These are phyloP conservation scores for Penicillium egyptiacum DNA, from an alignment of 495 filamentous ascomycete species.

Conservation along the genomic window DNA sequence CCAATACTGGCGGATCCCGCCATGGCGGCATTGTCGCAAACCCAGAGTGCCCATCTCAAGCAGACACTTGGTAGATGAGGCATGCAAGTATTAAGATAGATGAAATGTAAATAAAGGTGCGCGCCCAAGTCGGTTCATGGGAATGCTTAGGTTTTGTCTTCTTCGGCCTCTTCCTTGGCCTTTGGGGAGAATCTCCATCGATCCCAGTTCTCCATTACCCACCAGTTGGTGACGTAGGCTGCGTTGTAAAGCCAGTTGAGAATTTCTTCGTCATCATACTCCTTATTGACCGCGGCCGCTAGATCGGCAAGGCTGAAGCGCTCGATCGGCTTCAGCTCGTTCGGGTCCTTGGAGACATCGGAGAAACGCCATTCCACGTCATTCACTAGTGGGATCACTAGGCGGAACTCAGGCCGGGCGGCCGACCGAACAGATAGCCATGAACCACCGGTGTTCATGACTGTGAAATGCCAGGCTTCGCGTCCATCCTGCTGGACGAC, in stretches of 20 bases:
- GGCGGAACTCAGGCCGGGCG: slow-evolving; percentile 38
- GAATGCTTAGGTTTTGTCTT: slow-evolving; percentile 2
- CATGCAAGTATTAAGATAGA: slow-evolving; percentile 14
- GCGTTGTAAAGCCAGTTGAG: slow-evolving; percentile 47
- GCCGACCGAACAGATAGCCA: slow-evolving; percentile 47
- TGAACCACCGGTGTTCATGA: slow-evolving; percentile 53
- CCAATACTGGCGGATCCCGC: neutral
- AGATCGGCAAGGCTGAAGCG: slow-evolving; percentile 41
- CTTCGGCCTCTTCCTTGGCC: neutral
- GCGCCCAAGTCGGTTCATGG: neutral
- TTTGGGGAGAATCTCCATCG: slow-evolving; percentile 19
- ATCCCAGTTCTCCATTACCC: slow-evolving; percentile 43
- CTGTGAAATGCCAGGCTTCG: slow-evolving; percentile 50
- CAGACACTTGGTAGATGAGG: neutral
- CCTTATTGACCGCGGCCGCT: slow-evolving; percentile 27
- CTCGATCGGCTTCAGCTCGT: slow-evolving; percentile 36
- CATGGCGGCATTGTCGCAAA: neutral
- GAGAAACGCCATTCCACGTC: slow-evolving; percentile 49
- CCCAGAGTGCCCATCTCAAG: slow-evolving; percentile 3
- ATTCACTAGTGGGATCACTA: slow-evolving; percentile 49
- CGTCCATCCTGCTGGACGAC: slow-evolving; percentile 35
- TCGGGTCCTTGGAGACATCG: slow-evolving; percentile 41
- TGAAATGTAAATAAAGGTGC: slow-evolving; percentile 11
- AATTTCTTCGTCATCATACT: slow-evolving; percentile 39
- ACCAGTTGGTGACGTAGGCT: slow-evolving; percentile 45